Conservation (phyloP, 495 filamentous ascomycete genomes). For the Penicillium malachiteum region DNA sequence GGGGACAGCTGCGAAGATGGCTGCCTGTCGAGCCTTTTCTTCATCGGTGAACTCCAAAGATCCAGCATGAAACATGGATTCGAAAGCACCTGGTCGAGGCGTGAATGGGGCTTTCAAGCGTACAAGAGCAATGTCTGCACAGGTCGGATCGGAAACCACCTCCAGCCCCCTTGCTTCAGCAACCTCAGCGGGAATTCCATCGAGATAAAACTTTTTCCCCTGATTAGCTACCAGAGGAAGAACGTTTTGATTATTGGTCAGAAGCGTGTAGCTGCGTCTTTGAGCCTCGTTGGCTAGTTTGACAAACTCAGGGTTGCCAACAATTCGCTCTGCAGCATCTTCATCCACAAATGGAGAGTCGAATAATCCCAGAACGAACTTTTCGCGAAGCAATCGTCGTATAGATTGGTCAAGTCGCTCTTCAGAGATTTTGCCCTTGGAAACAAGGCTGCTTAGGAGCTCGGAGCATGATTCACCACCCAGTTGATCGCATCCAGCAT, state of each 20-base stretch:
- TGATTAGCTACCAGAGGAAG: not conserved
- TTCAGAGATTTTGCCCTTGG: not conserved
- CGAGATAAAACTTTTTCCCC: not conserved
- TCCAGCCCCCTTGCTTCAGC: not conserved
- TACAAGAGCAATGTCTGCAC: slow-evolving; percentile 37
- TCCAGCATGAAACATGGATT: slow-evolving; percentile 29
- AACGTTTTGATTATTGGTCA: slow-evolving; percentile 25
- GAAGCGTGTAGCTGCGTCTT: slow-evolving; percentile 35
- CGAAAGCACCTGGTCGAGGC: slow-evolving; percentile 29
- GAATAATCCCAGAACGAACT: slow-evolving; percentile 16
- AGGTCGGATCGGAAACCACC: slow-evolving; percentile 1
- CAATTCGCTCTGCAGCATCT: slow-evolving; percentile 25
- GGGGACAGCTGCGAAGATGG: not conserved
- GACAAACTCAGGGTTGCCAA: slow-evolving; percentile 33
- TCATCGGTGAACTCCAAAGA: slow-evolving; percentile 33
- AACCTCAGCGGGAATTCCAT: not conserved
- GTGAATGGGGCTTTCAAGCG: slow-evolving; percentile 32
- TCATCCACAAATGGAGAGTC: slow-evolving; percentile 28
- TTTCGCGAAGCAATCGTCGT: slow-evolving; percentile 9
- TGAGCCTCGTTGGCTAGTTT: slow-evolving; percentile 15
- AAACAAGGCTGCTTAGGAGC: slow-evolving; percentile 22
- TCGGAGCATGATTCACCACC: slow-evolving; percentile 36
- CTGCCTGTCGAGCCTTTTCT: slow-evolving; percentile 25
- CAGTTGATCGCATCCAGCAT: slow-evolving; percentile 39
- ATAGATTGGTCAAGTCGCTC: slow-evolving; percentile 15